phyloP scores from a whole-genome alignment of 352 stramenopile species.

The Phytopythium mirpurense region DNA sequence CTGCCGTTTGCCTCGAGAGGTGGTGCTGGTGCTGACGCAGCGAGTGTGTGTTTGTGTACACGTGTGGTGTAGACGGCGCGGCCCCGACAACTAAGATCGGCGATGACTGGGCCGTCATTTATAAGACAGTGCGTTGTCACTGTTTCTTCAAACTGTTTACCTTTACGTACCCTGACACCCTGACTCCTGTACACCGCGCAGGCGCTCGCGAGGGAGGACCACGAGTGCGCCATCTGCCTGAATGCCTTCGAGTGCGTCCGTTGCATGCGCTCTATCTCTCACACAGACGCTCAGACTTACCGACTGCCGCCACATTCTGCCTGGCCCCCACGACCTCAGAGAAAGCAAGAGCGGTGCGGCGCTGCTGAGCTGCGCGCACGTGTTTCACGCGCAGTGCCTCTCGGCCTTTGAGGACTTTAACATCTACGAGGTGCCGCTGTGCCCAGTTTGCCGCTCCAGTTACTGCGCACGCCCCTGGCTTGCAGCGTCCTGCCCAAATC shows the following conservation, averaged over 20 bases:
- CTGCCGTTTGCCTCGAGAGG: not conserved
- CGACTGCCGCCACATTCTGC: too few relatives aligned
- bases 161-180: too few relatives aligned
- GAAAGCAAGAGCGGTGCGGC: conserved; percentile 32
- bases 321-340: not conserved
- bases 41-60: too few relatives aligned
- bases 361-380: conserved; percentile 76
- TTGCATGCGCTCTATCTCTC: not conserved
- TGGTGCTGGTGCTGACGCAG: not conserved
- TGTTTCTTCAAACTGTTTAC: too few relatives aligned
- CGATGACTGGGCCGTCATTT: conserved; percentile 40
- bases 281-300: too few relatives aligned
- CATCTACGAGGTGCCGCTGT: conserved; percentile 78
- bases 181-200: conserved; percentile 2
- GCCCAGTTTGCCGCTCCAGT: conserved; percentile 60
- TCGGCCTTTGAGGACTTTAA: conserved; percentile 82
- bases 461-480: conserved; percentile 24
- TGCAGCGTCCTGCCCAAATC: too few relatives aligned
- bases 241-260: conserved; percentile 48
- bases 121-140: conserved; percentile 24
- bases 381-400: conserved; percentile 72
- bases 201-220: conserved; percentile 39
- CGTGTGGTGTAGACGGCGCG: too few relatives aligned
- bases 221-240: conserved; percentile 82
- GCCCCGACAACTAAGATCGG: too few relatives aligned